Conservation (phyloP, 192 early-diverging fungal species). For the Entomortierella parvispora region DNA sequence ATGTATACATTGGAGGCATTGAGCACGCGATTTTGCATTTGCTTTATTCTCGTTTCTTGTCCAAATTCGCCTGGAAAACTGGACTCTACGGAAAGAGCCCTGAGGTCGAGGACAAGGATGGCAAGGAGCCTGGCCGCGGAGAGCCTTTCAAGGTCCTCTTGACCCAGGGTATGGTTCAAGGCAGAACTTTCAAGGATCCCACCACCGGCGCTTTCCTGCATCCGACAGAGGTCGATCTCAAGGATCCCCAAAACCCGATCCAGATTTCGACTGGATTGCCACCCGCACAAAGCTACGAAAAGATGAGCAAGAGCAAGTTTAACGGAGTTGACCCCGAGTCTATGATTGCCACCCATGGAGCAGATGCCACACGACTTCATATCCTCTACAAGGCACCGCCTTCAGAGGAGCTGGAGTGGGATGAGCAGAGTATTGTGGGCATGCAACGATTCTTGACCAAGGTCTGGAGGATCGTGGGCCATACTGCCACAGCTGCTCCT, state of each 20-base stretch:
- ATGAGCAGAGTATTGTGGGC: conserved; percentile 88
- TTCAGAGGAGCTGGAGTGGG: conserved; percentile 91
- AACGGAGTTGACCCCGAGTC: conserved; percentile 91
- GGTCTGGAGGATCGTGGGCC: conserved; percentile 67
- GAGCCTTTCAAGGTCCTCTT: conserved; percentile 91
- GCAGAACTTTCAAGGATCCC: conserved; percentile 83
- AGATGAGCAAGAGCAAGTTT: conserved; percentile 98
- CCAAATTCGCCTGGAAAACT: conserved; percentile 81
- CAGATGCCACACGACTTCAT: conserved; percentile 86
- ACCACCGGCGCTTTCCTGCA: conserved; percentile 78
- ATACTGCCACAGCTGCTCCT: conserved; percentile 7
- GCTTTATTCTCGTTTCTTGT: conserved; percentile 91
- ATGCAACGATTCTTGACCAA: conserved; percentile 89
- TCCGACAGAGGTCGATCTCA: conserved; percentile 74
- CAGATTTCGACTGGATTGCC: conserved; percentile 69
- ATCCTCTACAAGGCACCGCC: conserved; percentile 91
- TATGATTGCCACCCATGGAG: conserved; percentile 73
- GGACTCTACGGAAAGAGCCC: conserved; percentile 50
- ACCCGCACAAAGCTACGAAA: conserved; percentile 79
- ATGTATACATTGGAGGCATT: conserved; percentile 94
- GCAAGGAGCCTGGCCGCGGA: conserved; percentile 63
- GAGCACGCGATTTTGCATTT: conserved; percentile 96
- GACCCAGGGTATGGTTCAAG: conserved; percentile 97
- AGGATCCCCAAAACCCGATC: conserved; percentile 58
- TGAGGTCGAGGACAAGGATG: conserved; percentile 28